A percentile compares a stretch with the other conserved stretches of the same genome.
phyloP scores from a whole-genome alignment of 768 basidiomycete genomes.

The Cystobasidium tubakii region DNA sequence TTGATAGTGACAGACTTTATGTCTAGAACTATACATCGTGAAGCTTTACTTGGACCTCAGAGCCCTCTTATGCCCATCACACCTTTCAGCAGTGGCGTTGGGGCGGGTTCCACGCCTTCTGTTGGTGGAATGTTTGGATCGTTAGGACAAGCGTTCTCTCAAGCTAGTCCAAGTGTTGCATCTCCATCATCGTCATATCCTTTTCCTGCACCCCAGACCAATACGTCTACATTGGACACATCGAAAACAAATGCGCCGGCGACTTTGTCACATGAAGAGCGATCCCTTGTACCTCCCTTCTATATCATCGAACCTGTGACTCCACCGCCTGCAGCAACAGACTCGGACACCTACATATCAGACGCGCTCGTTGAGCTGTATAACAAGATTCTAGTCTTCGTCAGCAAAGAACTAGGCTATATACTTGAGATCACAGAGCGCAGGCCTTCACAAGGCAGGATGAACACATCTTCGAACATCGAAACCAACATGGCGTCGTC shows the following conservation, averaged over 20 bases:
- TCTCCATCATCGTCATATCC: constrained; percentile 31
- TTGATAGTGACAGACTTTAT: constrained; percentile 70
- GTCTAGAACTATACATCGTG: constrained; percentile 53
- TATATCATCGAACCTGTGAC: constrained; percentile 10
- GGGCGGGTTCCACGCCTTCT: neutral
- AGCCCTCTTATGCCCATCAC: constrained; percentile 25
- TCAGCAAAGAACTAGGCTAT: constrained; percentile 65
- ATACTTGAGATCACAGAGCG: constrained; percentile 74
- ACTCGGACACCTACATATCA: constrained; percentile 45
- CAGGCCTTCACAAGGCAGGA: constrained; percentile 49
- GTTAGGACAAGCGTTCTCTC: neutral
- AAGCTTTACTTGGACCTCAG: constrained; percentile 30
- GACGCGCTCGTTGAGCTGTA: constrained; percentile 70
- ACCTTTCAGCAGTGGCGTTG: neutral
- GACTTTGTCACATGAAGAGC: constrained; percentile 5
- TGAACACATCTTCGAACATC: neutral
- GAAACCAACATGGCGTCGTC: neutral
- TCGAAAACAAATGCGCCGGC: neutral
- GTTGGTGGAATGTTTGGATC: neutral
- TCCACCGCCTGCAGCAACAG: neutral
- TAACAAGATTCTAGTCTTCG: constrained; percentile 72
- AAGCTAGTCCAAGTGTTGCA: neutral
- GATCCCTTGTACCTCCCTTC: constrained; percentile 16
- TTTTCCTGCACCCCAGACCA: neutral
- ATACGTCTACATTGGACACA: neutral